Base-by-base conservation (phyloP, 305 asterid genomes). In the Fraxinus greggii region DNA sequence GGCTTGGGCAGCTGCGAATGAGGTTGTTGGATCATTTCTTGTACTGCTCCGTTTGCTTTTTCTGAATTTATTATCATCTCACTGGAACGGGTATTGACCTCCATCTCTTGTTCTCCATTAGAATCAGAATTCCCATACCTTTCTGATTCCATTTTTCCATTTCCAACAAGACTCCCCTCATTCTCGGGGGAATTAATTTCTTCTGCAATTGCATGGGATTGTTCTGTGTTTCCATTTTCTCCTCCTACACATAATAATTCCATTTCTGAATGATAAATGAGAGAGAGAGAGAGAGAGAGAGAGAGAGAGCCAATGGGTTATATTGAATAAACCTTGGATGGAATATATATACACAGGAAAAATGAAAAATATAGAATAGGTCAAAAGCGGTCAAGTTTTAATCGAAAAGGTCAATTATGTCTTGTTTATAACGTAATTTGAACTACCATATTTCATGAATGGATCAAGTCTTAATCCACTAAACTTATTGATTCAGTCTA, bases 1-100 rank as follows among this genome's bases (percentile, higher is more conserved):
- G 98, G 98, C 85, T 87, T 92, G 24, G 98, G 98, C 29, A 92
- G 93, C 82, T 79, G 86, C 10, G 90, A 85, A 85, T 91, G 89
- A 3, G 98, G 94, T 21, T 9, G 72, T 24, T 78, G 90, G 78
- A 93, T 87, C 85, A 85, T 79, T 76, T 74, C 82, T 1, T 33
- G 12, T 13, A 63, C 51, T 7, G 51, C 51, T 40, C 15, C 51
- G 8, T 3, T 82, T 19, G 28, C 61, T 8, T 69, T 24, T 42
- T 38, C 51, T 40, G 51, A 33, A 70, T 38, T 82, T 17, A 31
- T 35, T 5, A 40, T 40, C 51, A 54, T 38, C 38, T 38, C 51
- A 26, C 6, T 78, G 29, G 77, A 17, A 35, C 31, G 56, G 17
- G 3, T 21, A 74, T 74, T 8, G 32, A 72, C 56, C 33, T 31